phyloP scores from a whole-genome alignment of 2,329 filamentous ascomycete genomes.

The Lecanicillium sp. region DNA sequence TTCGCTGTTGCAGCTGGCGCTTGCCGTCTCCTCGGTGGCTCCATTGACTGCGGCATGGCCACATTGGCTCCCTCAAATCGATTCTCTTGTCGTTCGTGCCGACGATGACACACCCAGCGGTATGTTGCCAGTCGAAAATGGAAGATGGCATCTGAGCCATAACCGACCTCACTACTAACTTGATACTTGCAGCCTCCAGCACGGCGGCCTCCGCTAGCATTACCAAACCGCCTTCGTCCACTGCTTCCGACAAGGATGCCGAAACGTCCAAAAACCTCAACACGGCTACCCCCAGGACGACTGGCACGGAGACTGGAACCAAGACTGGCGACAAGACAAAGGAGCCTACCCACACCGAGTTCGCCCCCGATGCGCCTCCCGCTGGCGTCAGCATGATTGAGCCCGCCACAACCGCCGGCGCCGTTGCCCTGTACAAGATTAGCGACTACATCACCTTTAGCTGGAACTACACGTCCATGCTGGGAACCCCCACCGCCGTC shows the following conservation, averaged over 20 bases:
- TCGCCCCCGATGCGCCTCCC: slow-evolving; percentile 35
- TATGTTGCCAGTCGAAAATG: slow-evolving; percentile 10
- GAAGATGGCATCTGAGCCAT: slow-evolving; percentile 5
- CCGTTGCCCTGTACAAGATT: slow-evolving; percentile 50
- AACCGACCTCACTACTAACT: neutral
- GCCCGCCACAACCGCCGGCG: slow-evolving; percentile 36
- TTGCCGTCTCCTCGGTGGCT: slow-evolving; percentile 43
- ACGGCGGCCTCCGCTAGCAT: neutral
- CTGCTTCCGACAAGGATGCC: slow-evolving; percentile 3
- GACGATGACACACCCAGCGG: slow-evolving; percentile 21
- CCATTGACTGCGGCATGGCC: slow-evolving; percentile 49
- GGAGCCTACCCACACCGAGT: slow-evolving; percentile 29
- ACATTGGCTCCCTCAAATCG: slow-evolving; percentile 44
- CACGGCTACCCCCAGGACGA: slow-evolving; percentile 22
- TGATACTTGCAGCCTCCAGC: neutral
- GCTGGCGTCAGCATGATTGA: slow-evolving; percentile 47
- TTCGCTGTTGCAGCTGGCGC: slow-evolving; percentile 37
- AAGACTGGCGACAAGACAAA: slow-evolving; percentile 10
- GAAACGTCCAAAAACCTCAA: slow-evolving; percentile 30
- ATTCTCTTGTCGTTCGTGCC: slow-evolving; percentile 44
- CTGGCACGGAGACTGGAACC: slow-evolving; percentile 16
- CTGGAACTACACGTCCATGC: slow-evolving; percentile 60
- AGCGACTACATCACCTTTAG: slow-evolving; percentile 51
- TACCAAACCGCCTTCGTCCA: slow-evolving; percentile 1
- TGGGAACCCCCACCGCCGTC: slow-evolving; percentile 50